Evolutionary conservation across 2,329 filamentous ascomycete species (phyloP), one percentile per base, ranked within the genome.

Genomic region (Penicillium aurantiogriseum): DNA sequence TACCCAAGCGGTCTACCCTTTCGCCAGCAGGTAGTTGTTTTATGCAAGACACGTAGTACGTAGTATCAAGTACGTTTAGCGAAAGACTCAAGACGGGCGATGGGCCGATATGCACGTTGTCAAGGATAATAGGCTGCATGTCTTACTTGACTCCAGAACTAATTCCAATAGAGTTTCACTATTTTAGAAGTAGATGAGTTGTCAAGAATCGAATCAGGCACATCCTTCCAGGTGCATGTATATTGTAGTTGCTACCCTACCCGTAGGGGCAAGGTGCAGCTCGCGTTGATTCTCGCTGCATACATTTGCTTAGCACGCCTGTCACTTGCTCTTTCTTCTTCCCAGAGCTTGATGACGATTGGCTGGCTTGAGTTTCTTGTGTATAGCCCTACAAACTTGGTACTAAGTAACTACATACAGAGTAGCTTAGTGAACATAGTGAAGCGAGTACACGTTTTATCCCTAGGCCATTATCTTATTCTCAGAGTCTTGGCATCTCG

Each of bases 1-100:
- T 33, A 27, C 33, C 19, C 38, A 23, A 54, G 44, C 38, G 36
- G 27, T 50, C 27, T 48, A 31, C n/a, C 7, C 5, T 29, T 49
- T 49, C 2, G 10, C 29, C 21, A 53, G 15, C 10, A 39, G 33
- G 46, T 36, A 40, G 25, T 8, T n/a, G 13, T 45, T 46, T 23
- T 29, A 46, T 46, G 42, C 40, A 53, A 35, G 54, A 46, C 36
- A 44, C 40, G 48, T 56, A 45, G 19, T 31, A 44, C 40, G 48
- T 56, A 45, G 19, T 31, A 31, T 33, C 9, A 7, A 15, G 15
- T 23, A 29, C 17, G 21, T 31, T 39, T 23, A 44, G n/a, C 33
- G 39, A 44, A 38, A 19, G 15, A 2, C 23, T 25, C 5, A 19
- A 53, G 40, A 17, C n/a, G 21, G 39, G 23, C n/a, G 2, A 31